phyloP scores from a whole-genome alignment of 306 rosid genomes.

The Gastrolobium villosum region DNA sequence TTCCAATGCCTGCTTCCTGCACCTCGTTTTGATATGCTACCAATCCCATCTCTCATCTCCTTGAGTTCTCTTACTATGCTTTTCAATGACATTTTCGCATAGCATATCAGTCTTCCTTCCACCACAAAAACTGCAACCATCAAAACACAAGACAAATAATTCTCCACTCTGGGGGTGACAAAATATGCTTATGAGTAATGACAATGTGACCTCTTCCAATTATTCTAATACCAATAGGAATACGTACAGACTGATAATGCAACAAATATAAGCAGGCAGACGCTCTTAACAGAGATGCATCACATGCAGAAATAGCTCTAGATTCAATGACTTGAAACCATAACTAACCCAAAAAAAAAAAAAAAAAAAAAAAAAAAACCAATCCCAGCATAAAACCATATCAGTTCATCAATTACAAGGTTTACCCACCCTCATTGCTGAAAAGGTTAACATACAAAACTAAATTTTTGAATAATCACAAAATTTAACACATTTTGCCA shows the following conservation, averaged over 20 bases:
- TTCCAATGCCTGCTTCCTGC: constrained; percentile 67
- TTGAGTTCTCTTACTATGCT: constrained; percentile 70
- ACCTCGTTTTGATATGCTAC: constrained; percentile 71
- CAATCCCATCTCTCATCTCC: constrained; percentile 81
- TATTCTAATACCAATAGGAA: constrained; percentile 14
- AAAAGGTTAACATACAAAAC: constrained; percentile 1
- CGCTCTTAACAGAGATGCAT: constrained; percentile 4
- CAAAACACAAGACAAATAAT: constrained; percentile 9
- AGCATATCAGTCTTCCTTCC: constrained; percentile 57
- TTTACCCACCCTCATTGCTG: background rate
- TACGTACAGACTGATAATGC: background rate
- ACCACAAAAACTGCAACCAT: constrained; percentile 47
- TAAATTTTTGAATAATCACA: background rate
- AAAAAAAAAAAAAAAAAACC: constrained; percentile 28
- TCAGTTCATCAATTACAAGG: background rate
- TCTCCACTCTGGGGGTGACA: background rate
- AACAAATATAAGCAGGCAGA: constrained; percentile 1
- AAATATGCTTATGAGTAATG: background rate
- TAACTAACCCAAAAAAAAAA: constrained; percentile 24
- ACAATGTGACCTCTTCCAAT: constrained; percentile 26
- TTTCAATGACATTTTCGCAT: constrained; percentile 70
- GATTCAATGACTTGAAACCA: constrained; percentile 42
- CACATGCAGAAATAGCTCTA: constrained; percentile 9
- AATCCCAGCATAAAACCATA: constrained; percentile 3
- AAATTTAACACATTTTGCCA: constrained; percentile 20